Evolutionary conservation across 1,284 basidiomycete genomes (phyloP).

Genomic region (Trametes sp.): DNA sequence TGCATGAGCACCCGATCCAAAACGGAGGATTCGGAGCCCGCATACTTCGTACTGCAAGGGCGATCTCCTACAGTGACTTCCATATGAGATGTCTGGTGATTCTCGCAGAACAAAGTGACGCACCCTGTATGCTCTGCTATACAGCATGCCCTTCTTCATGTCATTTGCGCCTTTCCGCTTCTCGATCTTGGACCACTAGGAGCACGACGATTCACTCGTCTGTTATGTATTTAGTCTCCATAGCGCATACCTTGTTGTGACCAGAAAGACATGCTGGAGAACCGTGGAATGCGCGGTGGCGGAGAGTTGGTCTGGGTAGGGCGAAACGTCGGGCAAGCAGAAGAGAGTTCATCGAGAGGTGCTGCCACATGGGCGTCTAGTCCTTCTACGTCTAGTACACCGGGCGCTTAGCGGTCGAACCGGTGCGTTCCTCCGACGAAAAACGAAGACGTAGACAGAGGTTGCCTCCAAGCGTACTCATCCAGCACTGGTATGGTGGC

Average conservation of each 20-base stretch:
- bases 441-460: too few relatives aligned
- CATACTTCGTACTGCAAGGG: conserved; percentile 71
- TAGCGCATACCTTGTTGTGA: conserved; percentile 67
- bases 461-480: too few relatives aligned
- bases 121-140: conserved; percentile 67
- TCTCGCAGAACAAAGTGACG: conserved; percentile 34
- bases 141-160: conserved; percentile 66
- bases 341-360: conserved; percentile 16
- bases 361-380: not conserved
- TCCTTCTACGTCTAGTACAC: not conserved
- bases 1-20: not conserved
- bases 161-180: conserved; percentile 81
- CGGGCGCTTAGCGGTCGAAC: too few relatives aligned
- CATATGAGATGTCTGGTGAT: conserved; percentile 2
- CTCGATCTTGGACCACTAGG: conserved; percentile 89
- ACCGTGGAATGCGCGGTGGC: conserved; percentile 26
- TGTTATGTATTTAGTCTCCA: too few relatives aligned
- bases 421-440: too few relatives aligned
- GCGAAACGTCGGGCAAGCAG: conserved; percentile 13
- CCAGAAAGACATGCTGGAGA: conserved; percentile 53
- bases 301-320: not conserved
- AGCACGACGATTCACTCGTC: not conserved
- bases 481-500: too few relatives aligned
- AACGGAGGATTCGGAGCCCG: conserved; percentile 11
- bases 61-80: conserved; percentile 63